phyloP scores from a whole-genome alignment of 257 asterid genomes.

The Marsdenia floribunda region DNA sequence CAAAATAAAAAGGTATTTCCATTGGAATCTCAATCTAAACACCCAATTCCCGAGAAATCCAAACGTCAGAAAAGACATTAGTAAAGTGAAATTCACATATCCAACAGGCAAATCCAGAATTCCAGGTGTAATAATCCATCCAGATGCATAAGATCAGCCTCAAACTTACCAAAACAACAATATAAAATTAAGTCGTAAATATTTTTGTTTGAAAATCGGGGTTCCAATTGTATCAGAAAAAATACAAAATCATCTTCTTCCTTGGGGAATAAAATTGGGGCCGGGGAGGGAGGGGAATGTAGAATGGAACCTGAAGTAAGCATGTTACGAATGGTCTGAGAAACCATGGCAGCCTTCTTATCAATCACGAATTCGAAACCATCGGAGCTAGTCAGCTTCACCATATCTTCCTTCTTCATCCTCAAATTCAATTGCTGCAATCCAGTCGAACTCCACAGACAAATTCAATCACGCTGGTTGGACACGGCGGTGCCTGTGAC shows the following conservation, averaged over 20 bases:
- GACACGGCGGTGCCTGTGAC: too few relatives aligned
- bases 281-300: neutral
- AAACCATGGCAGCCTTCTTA: slow-evolving; percentile 95
- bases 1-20: neutral
- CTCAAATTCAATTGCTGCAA: neutral
- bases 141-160: neutral
- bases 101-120: neutral
- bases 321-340: slow-evolving; percentile 98
- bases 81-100: neutral
- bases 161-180: neutral
- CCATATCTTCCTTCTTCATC: slow-evolving; percentile 78
- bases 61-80: neutral
- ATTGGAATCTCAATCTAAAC: neutral
- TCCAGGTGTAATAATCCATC: neutral
- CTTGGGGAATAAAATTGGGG: neutral
- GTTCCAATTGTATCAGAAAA: neutral
- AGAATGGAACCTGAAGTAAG: slow-evolving; percentile 76
- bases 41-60: neutral
- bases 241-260: neutral
- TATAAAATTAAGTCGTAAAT: neutral
- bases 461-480: neutral
- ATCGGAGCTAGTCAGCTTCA: slow-evolving; percentile 89
- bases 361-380: slow-evolving; percentile 88
- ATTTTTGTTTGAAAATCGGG: neutral
- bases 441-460: neutral